Base-by-base conservation (phyloP, 371 early-diverging fungal genomes). In the Rhizopus microsporus region DNA sequence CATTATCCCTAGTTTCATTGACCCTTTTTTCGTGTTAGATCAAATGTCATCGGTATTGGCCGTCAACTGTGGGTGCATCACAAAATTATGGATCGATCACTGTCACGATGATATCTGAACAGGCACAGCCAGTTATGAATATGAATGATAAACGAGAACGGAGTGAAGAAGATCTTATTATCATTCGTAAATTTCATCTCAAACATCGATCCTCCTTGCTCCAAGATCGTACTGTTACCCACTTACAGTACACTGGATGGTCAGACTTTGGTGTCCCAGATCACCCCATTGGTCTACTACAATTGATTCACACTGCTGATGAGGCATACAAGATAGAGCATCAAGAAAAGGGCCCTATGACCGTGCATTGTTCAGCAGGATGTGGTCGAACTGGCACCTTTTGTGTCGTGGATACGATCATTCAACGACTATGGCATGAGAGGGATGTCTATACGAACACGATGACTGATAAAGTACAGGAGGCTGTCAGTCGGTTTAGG, bases 341-440 rank as follows among this genome's bases (percentile, higher is more conserved):
- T 34, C 55, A 59, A 44, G 42, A 15, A 0, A 15, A 17, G 7
- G 88, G 89, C 1, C 92, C 90, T 0, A 82, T 88, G 79, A 67
- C 94, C 30, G 92, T 97, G 0, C 99, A 98, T 66, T 98, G 99
- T 62, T 85, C 88, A 23, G 99, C 99, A 2, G 99, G 99, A 0
- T 93, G 94, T 49, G 99, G 99, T 7, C 82, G 99, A 46, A 93
- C 98, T 0, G 99, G 97, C 0, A 89, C 93, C 0, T 94, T 95
- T 63, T 90, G 93, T 60, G 78, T 86, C 23, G 82, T 94, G 45
- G 93, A 93, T 69, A 71, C 87, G 4, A 78, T 87, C 0, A 71
- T 86, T 43, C 49, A 62, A 32, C 52, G 65, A 16, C 39, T 72
- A 29, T 38, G 59, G 54, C 42, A 65, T 61, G 43, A 60, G 15